Conservation (phyloP, 2,329 filamentous ascomycete genomes). For the Exophiala phaeomuriformis region DNA sequence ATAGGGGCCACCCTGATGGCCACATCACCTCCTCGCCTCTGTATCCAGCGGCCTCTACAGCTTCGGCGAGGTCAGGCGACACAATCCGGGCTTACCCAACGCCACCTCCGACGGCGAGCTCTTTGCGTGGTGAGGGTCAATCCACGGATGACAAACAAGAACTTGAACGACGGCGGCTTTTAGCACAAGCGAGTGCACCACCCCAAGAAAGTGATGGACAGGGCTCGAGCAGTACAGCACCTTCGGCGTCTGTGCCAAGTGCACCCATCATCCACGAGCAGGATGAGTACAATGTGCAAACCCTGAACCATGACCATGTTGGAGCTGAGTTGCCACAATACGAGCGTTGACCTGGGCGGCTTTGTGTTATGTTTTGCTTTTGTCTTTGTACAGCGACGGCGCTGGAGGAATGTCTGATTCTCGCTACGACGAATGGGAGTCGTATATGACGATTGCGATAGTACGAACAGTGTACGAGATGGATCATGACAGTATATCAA, state of each 20-base stretch:
- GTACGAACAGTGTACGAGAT: too few species aligned
- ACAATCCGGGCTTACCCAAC: slow-evolving; percentile 27
- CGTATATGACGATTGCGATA: too few species aligned
- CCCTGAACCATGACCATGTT: slow-evolving; percentile 34
- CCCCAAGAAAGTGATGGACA: slow-evolving; percentile 26
- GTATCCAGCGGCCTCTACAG: slow-evolving; percentile 19
- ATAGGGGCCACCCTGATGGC: slow-evolving; percentile 36
- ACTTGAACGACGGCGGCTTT: slow-evolving; percentile 58
- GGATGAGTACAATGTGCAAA: slow-evolving; percentile 43
- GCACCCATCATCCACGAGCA: slow-evolving; percentile 54
- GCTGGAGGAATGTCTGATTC: slow-evolving; percentile 10
- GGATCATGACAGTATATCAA: too few species aligned
- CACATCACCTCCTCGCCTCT: slow-evolving; percentile 22
- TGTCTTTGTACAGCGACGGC: slow-evolving; percentile 19
- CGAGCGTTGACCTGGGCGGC: slow-evolving; percentile 32
- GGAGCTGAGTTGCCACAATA: slow-evolving; percentile 41
- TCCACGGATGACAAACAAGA: slow-evolving; percentile 70
- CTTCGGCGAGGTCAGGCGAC: slow-evolving; percentile 30
- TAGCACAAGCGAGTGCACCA: slow-evolving; percentile 58
- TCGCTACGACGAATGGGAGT: too few species aligned
- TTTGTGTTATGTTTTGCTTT: slow-evolving; percentile 5
- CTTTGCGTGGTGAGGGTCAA: slow-evolving; percentile 35
- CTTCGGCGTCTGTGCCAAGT: slow-evolving; percentile 31
- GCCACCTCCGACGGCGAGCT: slow-evolving; percentile 20
- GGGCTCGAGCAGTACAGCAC: slow-evolving; percentile 20